These are phyloP conservation scores for Brassica balearica DNA, from an alignment of 441 rosid genomes.

Conservation along the genomic window DNA sequence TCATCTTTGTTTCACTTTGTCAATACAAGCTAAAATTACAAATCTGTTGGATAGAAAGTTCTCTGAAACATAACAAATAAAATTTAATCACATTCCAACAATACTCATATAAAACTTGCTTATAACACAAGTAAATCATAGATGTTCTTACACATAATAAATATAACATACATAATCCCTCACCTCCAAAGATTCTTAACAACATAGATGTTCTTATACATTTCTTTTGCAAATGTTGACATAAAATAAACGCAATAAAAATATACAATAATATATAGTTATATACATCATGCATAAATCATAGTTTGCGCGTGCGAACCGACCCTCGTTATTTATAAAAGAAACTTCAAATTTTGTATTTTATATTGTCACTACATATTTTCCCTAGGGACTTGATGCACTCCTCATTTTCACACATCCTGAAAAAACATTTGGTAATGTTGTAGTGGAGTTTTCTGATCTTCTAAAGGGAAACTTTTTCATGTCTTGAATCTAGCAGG, in stretches of 20 bases:
- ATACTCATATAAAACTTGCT: neutral
- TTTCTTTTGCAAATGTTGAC: too few species aligned
- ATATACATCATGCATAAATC: too few species aligned
- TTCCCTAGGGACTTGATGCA: slow-evolving; percentile 42
- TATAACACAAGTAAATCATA: neutral
- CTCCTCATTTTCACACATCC: slow-evolving; percentile 23
- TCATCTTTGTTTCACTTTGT: neutral
- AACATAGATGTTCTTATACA: too few species aligned
- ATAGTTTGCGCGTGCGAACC: too few species aligned
- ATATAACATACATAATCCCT: too few species aligned
- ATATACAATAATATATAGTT: too few species aligned
- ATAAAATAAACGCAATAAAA: too few species aligned
- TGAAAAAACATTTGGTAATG: neutral
- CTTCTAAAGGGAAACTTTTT: neutral
- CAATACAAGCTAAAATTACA: neutral
- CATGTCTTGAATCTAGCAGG: neutral
- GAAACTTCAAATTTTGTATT: neutral
- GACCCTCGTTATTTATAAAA: neutral
- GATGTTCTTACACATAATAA: too few species aligned
- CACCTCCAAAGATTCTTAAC: too few species aligned
- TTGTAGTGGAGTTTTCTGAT: neutral
- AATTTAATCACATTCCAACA: neutral
- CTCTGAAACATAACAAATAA: neutral
- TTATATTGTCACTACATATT: slow-evolving; percentile 6
- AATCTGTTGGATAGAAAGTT: neutral